Conservation (phyloP, 352 stramenopile species). For the Salisapilia sapeloensis region DNA sequence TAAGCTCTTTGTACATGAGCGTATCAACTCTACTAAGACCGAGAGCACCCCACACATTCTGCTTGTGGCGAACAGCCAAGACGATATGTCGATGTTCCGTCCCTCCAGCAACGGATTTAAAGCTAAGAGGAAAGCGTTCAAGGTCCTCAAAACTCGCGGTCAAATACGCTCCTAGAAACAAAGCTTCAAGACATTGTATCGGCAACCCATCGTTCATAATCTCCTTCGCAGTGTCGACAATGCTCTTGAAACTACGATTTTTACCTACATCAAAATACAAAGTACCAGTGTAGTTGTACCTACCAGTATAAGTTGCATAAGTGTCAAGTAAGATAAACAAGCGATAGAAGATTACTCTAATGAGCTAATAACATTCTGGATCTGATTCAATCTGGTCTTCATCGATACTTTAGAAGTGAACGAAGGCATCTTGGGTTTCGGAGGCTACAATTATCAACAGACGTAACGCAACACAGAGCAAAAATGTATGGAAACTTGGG, state of each 20-base stretch:
- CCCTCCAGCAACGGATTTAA: constrained; percentile 51
- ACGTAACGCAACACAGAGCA: not conserved
- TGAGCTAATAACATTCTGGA: constrained; percentile 49
- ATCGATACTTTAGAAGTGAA: constrained; percentile 38
- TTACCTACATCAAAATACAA: constrained; percentile 79
- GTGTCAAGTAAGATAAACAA: not conserved
- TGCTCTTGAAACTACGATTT: constrained; percentile 79
- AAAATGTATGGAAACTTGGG: not conserved
- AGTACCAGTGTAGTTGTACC: constrained; percentile 79
- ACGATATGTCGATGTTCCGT: constrained; percentile 70
- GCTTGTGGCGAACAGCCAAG: constrained; percentile 47
- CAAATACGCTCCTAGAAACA: constrained; percentile 71
- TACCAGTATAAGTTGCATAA: no score
- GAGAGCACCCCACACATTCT: constrained; percentile 67
- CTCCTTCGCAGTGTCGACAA: constrained; percentile 72
- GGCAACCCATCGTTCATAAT: constrained; percentile 69
- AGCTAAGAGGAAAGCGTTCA: constrained; percentile 73
- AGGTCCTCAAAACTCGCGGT: constrained; percentile 47
- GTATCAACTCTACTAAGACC: constrained; percentile 67
- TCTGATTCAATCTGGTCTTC: constrained; percentile 26
- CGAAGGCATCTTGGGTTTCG: constrained; percentile 35
- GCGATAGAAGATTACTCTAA: constrained; percentile 24
- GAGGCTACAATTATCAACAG: constrained; percentile 10
- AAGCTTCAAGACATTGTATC: constrained; percentile 80
- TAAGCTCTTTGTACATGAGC: constrained; percentile 78